Percentiles rank a stretch among this genome's conserved stretches.
Conservation (phyloP, 768 basidiomycete species). For the Trametes sanguinea region DNA sequence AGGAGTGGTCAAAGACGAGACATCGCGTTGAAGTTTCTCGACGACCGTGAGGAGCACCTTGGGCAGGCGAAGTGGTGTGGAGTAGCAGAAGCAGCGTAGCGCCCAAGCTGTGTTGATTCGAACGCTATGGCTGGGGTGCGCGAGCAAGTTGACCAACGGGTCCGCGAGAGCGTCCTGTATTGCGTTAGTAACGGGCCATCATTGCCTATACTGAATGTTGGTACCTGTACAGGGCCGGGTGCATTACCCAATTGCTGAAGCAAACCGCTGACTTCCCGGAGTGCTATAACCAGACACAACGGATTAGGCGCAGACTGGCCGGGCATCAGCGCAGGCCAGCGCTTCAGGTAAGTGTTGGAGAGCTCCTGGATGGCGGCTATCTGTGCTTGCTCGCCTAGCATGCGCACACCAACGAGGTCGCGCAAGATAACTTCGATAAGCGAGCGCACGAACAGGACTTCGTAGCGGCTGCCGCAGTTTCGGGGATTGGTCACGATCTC, state of each 20-base stretch:
- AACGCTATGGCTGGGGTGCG: slow-evolving; percentile 87
- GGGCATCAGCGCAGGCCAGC: slow-evolving; percentile 93
- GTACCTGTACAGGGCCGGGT: slow-evolving; percentile 82
- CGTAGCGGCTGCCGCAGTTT: slow-evolving; percentile 63
- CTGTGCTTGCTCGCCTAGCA: slow-evolving; percentile 93
- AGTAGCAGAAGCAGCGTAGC: slow-evolving; percentile 86
- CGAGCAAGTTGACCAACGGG: slow-evolving; percentile 79
- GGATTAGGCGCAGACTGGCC: slow-evolving; percentile 73
- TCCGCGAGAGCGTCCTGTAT: slow-evolving; percentile 75
- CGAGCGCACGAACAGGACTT: slow-evolving; percentile 69
- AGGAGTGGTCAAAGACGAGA: slow-evolving; percentile 71
- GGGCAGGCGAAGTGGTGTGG: slow-evolving; percentile 83
- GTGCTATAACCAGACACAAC: slow-evolving; percentile 66
- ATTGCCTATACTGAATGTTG: slow-evolving; percentile 10
- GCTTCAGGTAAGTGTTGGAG: slow-evolving; percentile 76
- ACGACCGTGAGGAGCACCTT: slow-evolving; percentile 75
- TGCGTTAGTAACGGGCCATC: not conserved
- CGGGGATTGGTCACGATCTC: slow-evolving; percentile 71
- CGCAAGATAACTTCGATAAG: slow-evolving; percentile 77
- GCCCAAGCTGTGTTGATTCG: slow-evolving; percentile 87
- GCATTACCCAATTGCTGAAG: slow-evolving; percentile 91
- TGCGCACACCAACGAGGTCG: slow-evolving; percentile 84
- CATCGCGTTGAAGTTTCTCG: slow-evolving; percentile 83
- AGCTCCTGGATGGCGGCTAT: slow-evolving; percentile 89
- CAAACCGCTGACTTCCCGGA: slow-evolving; percentile 84